Base-by-base conservation (phyloP, 2,329 filamentous ascomycete species). In the Stachybotrys elegans region DNA sequence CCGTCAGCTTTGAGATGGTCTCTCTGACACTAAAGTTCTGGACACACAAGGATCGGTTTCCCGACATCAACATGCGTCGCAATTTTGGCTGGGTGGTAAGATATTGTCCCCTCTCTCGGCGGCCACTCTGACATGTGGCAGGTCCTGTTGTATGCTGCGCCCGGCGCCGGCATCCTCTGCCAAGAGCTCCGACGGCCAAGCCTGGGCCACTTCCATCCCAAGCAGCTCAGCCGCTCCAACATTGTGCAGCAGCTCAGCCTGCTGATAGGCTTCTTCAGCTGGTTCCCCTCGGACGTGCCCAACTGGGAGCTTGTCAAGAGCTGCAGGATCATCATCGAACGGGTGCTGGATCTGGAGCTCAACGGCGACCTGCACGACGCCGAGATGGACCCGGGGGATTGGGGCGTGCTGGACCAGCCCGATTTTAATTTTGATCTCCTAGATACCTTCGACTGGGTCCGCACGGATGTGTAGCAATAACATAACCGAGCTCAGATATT, bases 211-310 rank as follows among this genome's bases (percentile, higher is more conserved):
- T 51, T 59, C 3, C 60, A 67, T 23, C 61, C 58, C 1, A 55
- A 55, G 22, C 54, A 57, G 13, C 57, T 76, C 9, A 72, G 67
- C 4, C 64, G 70, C 1, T 75, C 72, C 1, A 68, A 64, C 32
- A 72, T 77, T 8, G 69, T 76, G 25, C 73, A 76, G 49, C 72
- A 77, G 43, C 61, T 78, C 2, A 74, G 70, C 45, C 66, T 77
- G 2, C 58, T 78, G 0, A 65, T 75, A 3, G 72, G 70, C 0
- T 77, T 76, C 43, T 61, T 77, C 11, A 71, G 73, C 42, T 77
- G 73, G 73, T 62, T 77, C 2, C 62, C 64, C 4, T 70, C 71
- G 0, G 64, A 66, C 2, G 70, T 70, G 0, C 71, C 73, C 2
- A 77, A 77, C 23, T 68, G 67, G 6, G 63, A 69, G n/a, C 57